Evolutionary conservation across 805 yeast genomes (phyloP).

Genomic region (Ogataea paraovalis): DNA sequence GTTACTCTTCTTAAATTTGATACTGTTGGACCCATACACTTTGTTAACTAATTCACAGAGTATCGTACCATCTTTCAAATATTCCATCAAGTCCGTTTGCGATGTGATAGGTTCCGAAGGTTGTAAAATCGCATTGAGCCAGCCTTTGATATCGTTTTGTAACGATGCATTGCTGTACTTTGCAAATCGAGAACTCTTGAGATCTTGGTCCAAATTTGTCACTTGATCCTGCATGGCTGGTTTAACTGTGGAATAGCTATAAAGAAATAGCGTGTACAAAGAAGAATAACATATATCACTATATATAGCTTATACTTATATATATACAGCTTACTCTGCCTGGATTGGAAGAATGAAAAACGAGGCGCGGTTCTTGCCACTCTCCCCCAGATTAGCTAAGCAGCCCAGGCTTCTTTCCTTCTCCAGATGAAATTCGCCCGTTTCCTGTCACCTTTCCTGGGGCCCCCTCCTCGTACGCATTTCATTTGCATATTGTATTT

Average conservation of each 20-base stretch:
- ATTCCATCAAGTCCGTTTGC: slow-evolving; percentile 43
- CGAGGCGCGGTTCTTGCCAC: neutral
- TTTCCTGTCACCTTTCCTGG: no score
- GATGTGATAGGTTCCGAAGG: slow-evolving; percentile 19
- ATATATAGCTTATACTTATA: no score
- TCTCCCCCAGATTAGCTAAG: neutral
- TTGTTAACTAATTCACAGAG: slow-evolving; percentile 45
- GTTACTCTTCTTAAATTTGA: slow-evolving; percentile 53
- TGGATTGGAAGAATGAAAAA: no score
- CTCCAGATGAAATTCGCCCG: neutral
- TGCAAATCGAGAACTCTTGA: slow-evolving; percentile 43
- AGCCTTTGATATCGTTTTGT: slow-evolving; percentile 37
- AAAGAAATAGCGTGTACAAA: neutral
- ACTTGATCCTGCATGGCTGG: neutral
- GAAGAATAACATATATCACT: neutral
- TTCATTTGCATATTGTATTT: no score
- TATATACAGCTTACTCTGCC: no score
- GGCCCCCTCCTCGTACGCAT: no score
- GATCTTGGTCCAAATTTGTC: slow-evolving; percentile 63
- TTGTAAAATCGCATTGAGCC: slow-evolving; percentile 46
- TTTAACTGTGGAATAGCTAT: neutral
- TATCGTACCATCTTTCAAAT: slow-evolving; percentile 57
- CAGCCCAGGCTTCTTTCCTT: neutral
- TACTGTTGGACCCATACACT: slow-evolving; percentile 35
- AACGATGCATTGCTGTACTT: slow-evolving; percentile 43